Conservation (phyloP, 2,329 filamentous ascomycete genomes). For the Pyrenophora teres region DNA sequence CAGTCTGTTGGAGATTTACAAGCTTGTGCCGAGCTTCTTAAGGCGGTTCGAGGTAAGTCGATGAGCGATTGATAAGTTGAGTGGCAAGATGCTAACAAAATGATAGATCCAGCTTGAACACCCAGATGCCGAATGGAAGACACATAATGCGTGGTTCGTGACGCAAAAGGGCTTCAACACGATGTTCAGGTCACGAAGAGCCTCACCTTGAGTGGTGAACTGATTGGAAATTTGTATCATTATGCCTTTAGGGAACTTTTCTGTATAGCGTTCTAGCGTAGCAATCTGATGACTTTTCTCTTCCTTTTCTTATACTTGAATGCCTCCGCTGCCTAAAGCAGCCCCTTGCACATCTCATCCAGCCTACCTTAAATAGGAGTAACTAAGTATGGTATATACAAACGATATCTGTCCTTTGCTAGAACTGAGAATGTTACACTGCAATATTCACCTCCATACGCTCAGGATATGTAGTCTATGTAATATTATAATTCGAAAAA, state of each 20-base stretch:
- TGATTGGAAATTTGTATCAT: neutral
- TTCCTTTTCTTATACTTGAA: too few relatives aligned
- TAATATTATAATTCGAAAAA: neutral
- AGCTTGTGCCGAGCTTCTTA: constrained; percentile 61
- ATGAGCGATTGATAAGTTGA: neutral
- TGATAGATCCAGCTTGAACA: constrained; percentile 47
- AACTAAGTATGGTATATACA: too few relatives aligned
- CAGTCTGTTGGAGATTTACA: constrained; percentile 56
- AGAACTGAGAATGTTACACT: too few relatives aligned
- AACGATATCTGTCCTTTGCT: too few relatives aligned
- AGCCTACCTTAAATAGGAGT: too few relatives aligned
- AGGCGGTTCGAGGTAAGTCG: constrained; percentile 61
- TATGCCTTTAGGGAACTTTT: neutral
- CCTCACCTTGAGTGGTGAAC: neutral
- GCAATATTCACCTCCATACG: too few relatives aligned
- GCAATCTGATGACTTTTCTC: neutral
- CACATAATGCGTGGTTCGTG: constrained; percentile 61
- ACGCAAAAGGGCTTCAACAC: constrained; percentile 53
- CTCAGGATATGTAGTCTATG: too few relatives aligned
- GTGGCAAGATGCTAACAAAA: too few relatives aligned
- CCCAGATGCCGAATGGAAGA: constrained; percentile 51
- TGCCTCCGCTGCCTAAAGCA: too few relatives aligned
- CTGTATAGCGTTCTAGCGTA: constrained; percentile 10
- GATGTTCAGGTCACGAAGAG: constrained; percentile 44
- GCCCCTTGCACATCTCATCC: too few relatives aligned